Evolutionary conservation across 2,329 filamentous ascomycete genomes (phyloP), one percentile per base, ranked within the genome.

Genomic region (Colletotrichum sp.): DNA sequence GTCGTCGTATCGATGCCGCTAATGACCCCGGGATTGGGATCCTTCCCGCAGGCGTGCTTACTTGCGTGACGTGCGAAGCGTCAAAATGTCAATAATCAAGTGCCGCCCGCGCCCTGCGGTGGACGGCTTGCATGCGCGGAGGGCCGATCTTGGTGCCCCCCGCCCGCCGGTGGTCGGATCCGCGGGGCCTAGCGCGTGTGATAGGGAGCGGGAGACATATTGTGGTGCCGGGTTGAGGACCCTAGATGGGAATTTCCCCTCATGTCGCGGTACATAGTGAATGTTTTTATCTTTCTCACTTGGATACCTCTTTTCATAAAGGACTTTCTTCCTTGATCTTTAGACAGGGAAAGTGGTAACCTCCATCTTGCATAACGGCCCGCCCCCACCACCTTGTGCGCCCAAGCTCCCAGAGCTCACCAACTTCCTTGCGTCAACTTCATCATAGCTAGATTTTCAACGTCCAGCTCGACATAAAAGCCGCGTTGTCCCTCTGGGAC

Each of bases 31-130:
- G 44, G 55, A 62, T 52, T 28, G 26, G 8, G 2, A 68, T 39
- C 52, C 21, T 60, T 68, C 26, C 24, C 21, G 30, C 63, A 28
- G 7, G 24, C 13, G 24, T 52, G 36, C 18, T 59, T 59, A 2
- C 26, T 24, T 21, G 59, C 59, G 39, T 49, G 39, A 49, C 39
- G 18, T n/a, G 21, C 9, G 13, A n/a, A 21, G 13, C 9, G 55
- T 21, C 10, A 52, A 30, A 36, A 57, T 60, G 71, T 66, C 57
- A 74, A 70, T 55, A 30, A 12, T 5, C 24, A 16, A 34, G 44
- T 10, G 64, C 66, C 52, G 59, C 74, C 44, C 34, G 71, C 74
- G 74, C 74, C 74, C 70, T 76, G 18, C 36, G 64, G 59, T 36
- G 15, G 70, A 76, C 57, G 52, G 64, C 8, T 21, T 68, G 57